Percentiles rank a stretch among this genome's conserved stretches.
These are phyloP conservation scores for Talaromyces wortmannii DNA, from an alignment of 495 filamentous ascomycete genomes.

Conservation along the genomic window DNA sequence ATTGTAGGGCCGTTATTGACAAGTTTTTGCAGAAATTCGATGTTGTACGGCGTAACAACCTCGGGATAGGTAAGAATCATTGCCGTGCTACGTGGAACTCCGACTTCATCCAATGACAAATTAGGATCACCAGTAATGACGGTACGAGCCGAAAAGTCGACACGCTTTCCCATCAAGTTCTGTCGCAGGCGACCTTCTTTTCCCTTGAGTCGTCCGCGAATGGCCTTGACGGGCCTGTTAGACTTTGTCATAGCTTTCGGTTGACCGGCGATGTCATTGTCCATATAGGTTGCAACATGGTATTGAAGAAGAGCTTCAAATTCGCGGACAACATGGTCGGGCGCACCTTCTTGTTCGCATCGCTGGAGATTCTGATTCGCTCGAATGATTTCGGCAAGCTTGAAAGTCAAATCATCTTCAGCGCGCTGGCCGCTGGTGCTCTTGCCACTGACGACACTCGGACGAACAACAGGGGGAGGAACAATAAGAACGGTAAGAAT, in stretches of 20 bases:
- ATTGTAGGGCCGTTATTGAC: slow-evolving; percentile 91
- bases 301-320: slow-evolving; percentile 93
- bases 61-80: slow-evolving; percentile 90
- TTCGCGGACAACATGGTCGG: slow-evolving; percentile 79
- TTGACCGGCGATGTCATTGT: slow-evolving; percentile 95
- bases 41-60: slow-evolving; percentile 97
- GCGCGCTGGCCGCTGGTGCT: slow-evolving; percentile 80
- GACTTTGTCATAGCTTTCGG: slow-evolving; percentile 96
- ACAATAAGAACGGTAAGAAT: slow-evolving; percentile 91
- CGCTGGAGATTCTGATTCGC: slow-evolving; percentile 91
- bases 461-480: slow-evolving; percentile 89
- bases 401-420: slow-evolving; percentile 98
- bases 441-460: slow-evolving; percentile 91
- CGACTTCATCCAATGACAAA: slow-evolving; percentile 90
- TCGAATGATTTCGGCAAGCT: slow-evolving; percentile 95
- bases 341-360: slow-evolving; percentile 81
- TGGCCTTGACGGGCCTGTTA: slow-evolving; percentile 90
- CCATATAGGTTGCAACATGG: slow-evolving; percentile 98
- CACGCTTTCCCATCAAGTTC: slow-evolving; percentile 99
- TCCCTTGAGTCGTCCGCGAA: slow-evolving; percentile 93
- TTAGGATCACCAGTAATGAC: slow-evolving; percentile 99
- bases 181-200: slow-evolving; percentile 97
- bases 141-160: slow-evolving; percentile 98
- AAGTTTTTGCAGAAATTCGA: slow-evolving; percentile 77
- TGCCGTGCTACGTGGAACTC: slow-evolving; percentile 86